These are phyloP conservation scores for Pseudocercospora fuligena DNA, from an alignment of 2,329 filamentous ascomycete species.

Conservation along the genomic window DNA sequence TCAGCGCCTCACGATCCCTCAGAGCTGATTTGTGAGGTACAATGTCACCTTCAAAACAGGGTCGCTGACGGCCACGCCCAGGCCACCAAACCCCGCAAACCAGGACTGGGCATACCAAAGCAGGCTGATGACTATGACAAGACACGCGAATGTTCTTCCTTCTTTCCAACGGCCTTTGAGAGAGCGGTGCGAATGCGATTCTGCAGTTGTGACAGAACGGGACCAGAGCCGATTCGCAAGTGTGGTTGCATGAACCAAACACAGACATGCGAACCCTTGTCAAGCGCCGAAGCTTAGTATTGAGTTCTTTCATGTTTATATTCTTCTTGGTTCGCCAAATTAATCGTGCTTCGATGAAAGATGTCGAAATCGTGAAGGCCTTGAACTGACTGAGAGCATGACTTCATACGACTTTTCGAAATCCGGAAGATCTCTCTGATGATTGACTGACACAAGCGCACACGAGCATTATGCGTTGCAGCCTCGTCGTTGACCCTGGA, in stretches of 20 bases:
- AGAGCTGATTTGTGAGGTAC: background rate
- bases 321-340: background rate
- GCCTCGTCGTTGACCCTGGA: background rate
- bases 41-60: conserved; percentile 6
- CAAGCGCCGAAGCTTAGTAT: background rate
- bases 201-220: background rate
- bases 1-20: background rate
- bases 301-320: background rate
- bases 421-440: background rate
- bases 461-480: background rate
- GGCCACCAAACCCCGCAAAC: conserved; percentile 1
- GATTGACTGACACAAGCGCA: background rate
- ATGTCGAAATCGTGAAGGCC: too few species aligned
- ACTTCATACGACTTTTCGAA: too few species aligned
- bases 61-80: background rate
- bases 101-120: background rate
- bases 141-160: background rate
- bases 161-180: background rate
- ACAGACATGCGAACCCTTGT: background rate
- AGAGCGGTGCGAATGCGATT: background rate
- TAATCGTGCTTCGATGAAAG: background rate
- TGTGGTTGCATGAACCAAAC: background rate
- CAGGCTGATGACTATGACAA: background rate
- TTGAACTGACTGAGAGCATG: too few species aligned
- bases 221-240: background rate